These are phyloP conservation scores for Kwoniella botswanensis DNA, from an alignment of 768 basidiomycete genomes.

Conservation along the genomic window DNA sequence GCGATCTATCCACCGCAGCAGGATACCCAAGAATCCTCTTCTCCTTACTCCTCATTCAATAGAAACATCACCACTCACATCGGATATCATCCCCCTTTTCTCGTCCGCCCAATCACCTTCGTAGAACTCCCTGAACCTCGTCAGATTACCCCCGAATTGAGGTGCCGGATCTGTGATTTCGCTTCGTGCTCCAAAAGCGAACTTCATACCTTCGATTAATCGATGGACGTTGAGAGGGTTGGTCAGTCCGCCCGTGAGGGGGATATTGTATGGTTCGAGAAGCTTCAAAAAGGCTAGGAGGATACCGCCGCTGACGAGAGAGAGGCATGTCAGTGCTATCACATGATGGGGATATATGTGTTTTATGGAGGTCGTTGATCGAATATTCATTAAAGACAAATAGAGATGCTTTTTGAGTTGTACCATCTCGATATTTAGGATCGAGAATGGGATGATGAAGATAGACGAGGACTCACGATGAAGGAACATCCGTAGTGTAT, in stretches of 20 bases:
- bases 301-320: conserved; percentile 71
- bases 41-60: neutral
- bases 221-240: conserved; percentile 71
- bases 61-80: conserved; percentile 65
- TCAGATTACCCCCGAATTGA: conserved; percentile 65
- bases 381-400: too few species aligned
- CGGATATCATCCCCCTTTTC: conserved; percentile 74
- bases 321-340: too few species aligned
- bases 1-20: neutral
- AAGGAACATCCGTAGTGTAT: conserved; percentile 83
- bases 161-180: conserved; percentile 74
- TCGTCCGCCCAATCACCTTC: conserved; percentile 64
- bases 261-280: conserved; percentile 69
- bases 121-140: conserved; percentile 67
- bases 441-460: neutral
- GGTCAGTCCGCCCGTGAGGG: conserved; percentile 20
- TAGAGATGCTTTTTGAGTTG: neutral
- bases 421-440: neutral
- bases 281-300: conserved; percentile 90
- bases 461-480: conserved; percentile 54
- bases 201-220: conserved; percentile 83
- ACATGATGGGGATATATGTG: neutral
- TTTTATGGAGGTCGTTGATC: too few species aligned
- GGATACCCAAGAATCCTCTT: neutral
- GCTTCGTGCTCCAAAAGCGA: conserved; percentile 70